Evolutionary conservation across 495 filamentous ascomycete species (phyloP), one percentile per base, ranked within the genome.

Genomic region (Penicillium lagena): DNA sequence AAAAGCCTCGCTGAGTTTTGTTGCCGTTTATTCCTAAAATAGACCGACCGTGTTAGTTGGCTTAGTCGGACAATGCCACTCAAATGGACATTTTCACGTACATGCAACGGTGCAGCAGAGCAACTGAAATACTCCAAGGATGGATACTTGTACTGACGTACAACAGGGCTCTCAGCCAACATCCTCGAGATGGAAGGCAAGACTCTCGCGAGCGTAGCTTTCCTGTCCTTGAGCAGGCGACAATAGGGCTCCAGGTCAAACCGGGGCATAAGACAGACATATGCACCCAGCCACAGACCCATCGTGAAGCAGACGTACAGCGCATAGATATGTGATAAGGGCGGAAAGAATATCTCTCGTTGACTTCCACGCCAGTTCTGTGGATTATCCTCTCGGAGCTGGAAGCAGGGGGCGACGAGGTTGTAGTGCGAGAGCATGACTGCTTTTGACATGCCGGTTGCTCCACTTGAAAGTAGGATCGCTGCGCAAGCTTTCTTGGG

Each of bases 381-480:
- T 7, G 42, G 41, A 10, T 50, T 50, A 14, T 50, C 29, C 13
- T 14, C 27, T 33, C 47, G 42, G 14, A 50, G 42, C 13, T 44
- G 41, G 8, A 39, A 38, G 22, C 37, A 45, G n/a, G 37, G 27
- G 37, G 84, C 58, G 6, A 87, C 72, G 39, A 93, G 75, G 57
- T 93, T 93, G 39, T 55, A 50, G 58, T 94, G 88, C 29, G 73
- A 82, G 4, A 93, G 63, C 77, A 85, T 83, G 29, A 91, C 88
- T 9, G 88, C 88, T 62, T 94, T 93, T 7, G 88, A 85, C 44
- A 84, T 58, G 5, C 89, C 89, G 0, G 87, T 91, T 0, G 88
- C 91, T 13, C 87, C 88, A 37, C 79, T 84, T 38, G 74, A 81
- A 17, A 50, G 42, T 5, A 50, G 30, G 9, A 90, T 73, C 1